These are phyloP conservation scores for Rosa hybrid DNA, from an alignment of 331 rosid genomes.

Conservation along the genomic window DNA sequence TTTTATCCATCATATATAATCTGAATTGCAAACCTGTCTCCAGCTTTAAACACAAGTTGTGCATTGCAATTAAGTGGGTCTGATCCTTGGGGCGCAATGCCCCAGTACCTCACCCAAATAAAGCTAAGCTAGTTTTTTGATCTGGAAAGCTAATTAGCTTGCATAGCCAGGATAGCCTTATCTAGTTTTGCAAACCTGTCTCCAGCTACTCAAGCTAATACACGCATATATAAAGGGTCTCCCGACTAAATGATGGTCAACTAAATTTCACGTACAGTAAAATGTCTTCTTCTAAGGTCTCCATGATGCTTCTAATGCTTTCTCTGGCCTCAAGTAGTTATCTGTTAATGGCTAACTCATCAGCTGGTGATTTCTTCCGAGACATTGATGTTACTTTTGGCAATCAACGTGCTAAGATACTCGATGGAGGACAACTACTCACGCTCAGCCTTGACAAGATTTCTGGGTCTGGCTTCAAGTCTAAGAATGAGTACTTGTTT, in stretches of 20 bases:
- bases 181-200: too few species aligned
- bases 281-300: background rate
- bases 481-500: constrained; percentile 38
- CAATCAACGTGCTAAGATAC: constrained; percentile 31
- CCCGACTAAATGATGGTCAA: too few species aligned
- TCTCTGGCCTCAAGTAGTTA: constrained; percentile 2
- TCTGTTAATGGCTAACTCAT: background rate
- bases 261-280: too few species aligned
- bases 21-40: constrained; percentile 1
- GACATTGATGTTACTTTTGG: constrained; percentile 44
- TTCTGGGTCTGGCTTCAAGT: constrained; percentile 48
- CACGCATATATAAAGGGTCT: too few species aligned
- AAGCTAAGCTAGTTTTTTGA: background rate
- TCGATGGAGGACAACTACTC: constrained; percentile 35
- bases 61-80: background rate
- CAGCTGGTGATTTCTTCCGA: constrained; percentile 37
- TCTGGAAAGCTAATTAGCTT: too few species aligned
- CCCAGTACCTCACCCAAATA: background rate
- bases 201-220: too few species aligned
- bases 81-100: background rate
- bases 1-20: too few species aligned
- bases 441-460: constrained; percentile 39
- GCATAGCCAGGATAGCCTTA: too few species aligned
- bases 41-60: background rate
- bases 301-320: constrained; percentile 9